Evolutionary conservation across 1,284 basidiomycete genomes (phyloP), one percentile per base, ranked within the genome.

Genomic region (Wallemia ichthyophaga): DNA sequence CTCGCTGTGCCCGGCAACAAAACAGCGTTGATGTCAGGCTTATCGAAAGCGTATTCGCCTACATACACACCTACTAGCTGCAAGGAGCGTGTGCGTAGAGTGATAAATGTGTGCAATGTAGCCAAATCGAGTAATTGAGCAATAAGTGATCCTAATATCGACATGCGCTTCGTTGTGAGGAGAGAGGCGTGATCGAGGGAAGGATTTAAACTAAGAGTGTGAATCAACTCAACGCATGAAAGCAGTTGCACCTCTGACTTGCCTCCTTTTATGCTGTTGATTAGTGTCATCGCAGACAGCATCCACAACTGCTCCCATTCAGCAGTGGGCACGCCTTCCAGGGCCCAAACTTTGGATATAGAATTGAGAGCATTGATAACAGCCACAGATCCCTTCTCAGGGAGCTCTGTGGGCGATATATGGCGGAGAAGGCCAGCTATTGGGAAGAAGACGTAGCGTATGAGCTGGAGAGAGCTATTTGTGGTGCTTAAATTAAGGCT

Each of bases 391-490:
- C 87, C 71, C 63, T 78, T 78, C 66, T 91, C 83, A 7, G 87
- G 83, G 33, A 89, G 79, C 9, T 74, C 69, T 1, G 74, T 65
- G 9, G 80, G 75, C 7, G 73, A 63, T 65, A 86, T 83, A 27
- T 82, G 78, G 58, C 81, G 79, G 24, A 94, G 74, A 57, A 91
- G 77, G 25, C 79, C 78, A 0, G 85, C 85, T 60, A 94, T 67
- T 1, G 89, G 89, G 64, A 86, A 83, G 70, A 89, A 84, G 28
- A 80, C 72, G 69, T 94, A 95, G 59, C 82, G 81, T 56, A 86
- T 77, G 48, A 88, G 73, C n/a, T 76, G 74, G 0, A 76, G 67
- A 0, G 75, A 48, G 37, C 37, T 48, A 21, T 48, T 48, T 3
- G 13, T 48, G 11, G 37, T 48, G n/a, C n/a, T 48, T 3, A 48